Percentiles rank a stretch among this genome's conserved stretches.
Conservation (phyloP, 805 yeast genomes). For the Candida qinlingensis region DNA sequence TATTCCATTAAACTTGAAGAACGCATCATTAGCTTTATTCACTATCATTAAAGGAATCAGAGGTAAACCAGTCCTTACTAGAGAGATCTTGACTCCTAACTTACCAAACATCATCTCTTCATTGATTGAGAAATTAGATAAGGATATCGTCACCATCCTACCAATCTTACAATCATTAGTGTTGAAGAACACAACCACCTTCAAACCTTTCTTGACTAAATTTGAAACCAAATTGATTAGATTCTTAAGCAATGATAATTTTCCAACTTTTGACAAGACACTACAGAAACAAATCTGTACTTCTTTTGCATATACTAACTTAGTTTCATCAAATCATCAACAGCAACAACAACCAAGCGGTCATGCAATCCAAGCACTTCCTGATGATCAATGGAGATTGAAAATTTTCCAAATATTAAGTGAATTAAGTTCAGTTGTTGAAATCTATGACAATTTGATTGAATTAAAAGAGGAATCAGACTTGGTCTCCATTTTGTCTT, state of each 20-base stretch:
- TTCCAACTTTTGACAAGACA: constrained; percentile 31
- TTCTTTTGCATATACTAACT: constrained; percentile 51
- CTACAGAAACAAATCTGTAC: constrained; percentile 40
- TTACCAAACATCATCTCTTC: constrained; percentile 55
- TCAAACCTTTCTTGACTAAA: constrained; percentile 70
- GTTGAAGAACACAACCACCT: constrained; percentile 65
- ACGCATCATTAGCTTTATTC: constrained; percentile 27
- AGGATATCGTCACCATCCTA: constrained; percentile 29
- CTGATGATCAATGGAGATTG: constrained; percentile 41
- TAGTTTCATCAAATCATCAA: constrained; percentile 48
- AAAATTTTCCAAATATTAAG: constrained; percentile 43
- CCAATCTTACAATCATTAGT: constrained; percentile 40
- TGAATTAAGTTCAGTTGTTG: constrained; percentile 50
- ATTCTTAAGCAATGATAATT: constrained; percentile 31
- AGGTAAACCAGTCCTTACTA: constrained; percentile 77
- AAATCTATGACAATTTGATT: constrained; percentile 54
- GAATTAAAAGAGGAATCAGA: constrained; percentile 54
- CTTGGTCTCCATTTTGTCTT: constrained; percentile 33
- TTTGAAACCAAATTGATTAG: constrained; percentile 41
- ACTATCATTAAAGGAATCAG: constrained; percentile 41
- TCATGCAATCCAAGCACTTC: constrained; percentile 28
- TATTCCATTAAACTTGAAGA: constrained; percentile 26
- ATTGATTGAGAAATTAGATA: constrained; percentile 41
- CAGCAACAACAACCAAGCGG: constrained; percentile 31
- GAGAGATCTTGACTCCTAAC: constrained; percentile 80